Conservation (phyloP, 768 basidiomycete species). For the Mycena kentingensis region DNA sequence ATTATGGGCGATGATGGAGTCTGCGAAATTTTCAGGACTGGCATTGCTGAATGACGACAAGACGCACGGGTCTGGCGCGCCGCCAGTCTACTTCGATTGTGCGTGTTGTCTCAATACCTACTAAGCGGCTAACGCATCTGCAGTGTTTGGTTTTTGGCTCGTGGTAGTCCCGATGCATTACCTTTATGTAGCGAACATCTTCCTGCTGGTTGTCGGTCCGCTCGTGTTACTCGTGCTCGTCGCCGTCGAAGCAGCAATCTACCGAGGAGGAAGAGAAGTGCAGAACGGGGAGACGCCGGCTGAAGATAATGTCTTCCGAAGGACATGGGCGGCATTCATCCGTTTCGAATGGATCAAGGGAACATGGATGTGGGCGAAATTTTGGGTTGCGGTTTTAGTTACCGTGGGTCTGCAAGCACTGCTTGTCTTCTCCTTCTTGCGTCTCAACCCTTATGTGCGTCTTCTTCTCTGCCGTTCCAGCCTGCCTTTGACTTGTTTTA, state of each 20-base stretch:
- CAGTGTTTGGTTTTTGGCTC: slow-evolving; percentile 34
- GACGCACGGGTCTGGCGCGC: slow-evolving; percentile 29
- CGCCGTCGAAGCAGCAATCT: slow-evolving; percentile 4
- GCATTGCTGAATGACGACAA: slow-evolving; percentile 51
- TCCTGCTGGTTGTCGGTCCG: slow-evolving; percentile 65
- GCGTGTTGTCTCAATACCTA: slow-evolving; percentile 27
- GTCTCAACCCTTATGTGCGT: slow-evolving; percentile 24
- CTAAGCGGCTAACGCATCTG: background rate
- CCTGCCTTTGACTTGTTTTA: slow-evolving; percentile 29
- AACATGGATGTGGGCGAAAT: slow-evolving; percentile 55
- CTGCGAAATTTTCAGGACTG: slow-evolving; percentile 53
- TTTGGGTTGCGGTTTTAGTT: slow-evolving; percentile 61
- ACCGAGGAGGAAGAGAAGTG: background rate
- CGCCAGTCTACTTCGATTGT: slow-evolving; percentile 76
- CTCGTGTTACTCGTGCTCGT: slow-evolving; percentile 40
- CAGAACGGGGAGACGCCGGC: slow-evolving; percentile 1
- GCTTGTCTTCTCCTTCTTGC: slow-evolving; percentile 33
- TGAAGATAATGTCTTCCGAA: background rate
- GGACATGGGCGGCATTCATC: slow-evolving; percentile 2
- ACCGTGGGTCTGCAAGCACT: slow-evolving; percentile 47
- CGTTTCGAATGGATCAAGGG: slow-evolving; percentile 26
- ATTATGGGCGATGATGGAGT: slow-evolving; percentile 83
- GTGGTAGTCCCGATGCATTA: slow-evolving; percentile 55
- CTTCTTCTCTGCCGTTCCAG: background rate
- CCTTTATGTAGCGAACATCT: slow-evolving; percentile 58